Base-by-base conservation (phyloP, 2,329 filamentous ascomycete species). In the Diaporthe ampelina region DNA sequence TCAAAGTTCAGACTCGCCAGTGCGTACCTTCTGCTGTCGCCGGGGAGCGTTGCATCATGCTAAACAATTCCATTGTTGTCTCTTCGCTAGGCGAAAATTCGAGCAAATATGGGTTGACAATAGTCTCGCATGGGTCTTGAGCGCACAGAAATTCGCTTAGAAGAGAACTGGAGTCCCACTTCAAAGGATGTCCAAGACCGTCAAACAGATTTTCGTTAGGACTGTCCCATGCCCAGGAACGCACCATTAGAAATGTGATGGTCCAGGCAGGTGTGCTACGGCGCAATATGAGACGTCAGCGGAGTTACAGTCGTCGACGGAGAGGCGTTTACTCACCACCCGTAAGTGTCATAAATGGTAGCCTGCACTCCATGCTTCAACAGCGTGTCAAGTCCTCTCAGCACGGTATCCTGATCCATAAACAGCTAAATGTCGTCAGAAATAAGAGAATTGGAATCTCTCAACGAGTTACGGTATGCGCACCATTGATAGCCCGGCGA, bases 11-110 rank as follows among this genome's bases (percentile, higher is more conserved):
- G 5, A 8, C 17, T 35, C 32, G n/a, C 5, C 32, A 70, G 13
- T 17, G 45, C 67, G 24, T 4, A 70, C 67, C 67, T 70, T 70
- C 35, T 57, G 67, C 67, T 26, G 67, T 57, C 8, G 35, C n/a
- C 4, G 50, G 7, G 13, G 50, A 70, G 52, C 21, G 35, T 29
- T n/a, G 9, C 8, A 70, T 56, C 7, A 70, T 32, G n/a, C 15
- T n/a, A 57, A 45, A 40, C 5, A 45, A 24, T 10, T 70, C n/a
- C n/a, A 43, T 11, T 45, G 50, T 45, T 7, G 0, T 26, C 2
- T 13, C 3, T 4, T 0, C 8, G 0, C 4, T 56, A 19, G 32
- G 3, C 29, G 29, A 3, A 29, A 21, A 4, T 2, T 56, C 32
- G 50, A 70, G 48, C 9, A 6, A 21, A 21, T 19, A 19, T 19